These are phyloP conservation scores for Crithidia expoeki DNA, from an alignment of 208 protist genomes.

Conservation along the genomic window DNA sequence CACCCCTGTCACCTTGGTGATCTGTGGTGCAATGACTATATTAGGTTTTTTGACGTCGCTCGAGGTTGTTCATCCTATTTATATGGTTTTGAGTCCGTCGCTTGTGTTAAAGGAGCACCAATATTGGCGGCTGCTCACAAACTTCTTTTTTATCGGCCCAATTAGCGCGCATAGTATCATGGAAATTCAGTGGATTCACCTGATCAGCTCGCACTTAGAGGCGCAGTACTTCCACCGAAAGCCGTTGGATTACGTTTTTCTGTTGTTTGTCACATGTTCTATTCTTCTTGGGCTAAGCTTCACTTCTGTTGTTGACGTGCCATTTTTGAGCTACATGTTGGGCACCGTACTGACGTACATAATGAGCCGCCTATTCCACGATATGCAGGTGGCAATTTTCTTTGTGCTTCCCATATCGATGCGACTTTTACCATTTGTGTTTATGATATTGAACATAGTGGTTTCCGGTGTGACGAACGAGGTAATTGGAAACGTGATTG, in stretches of 20 bases:
- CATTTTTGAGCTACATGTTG: conserved; percentile 64
- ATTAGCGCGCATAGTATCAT: conserved; percentile 60
- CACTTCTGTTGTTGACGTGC: conserved; percentile 48
- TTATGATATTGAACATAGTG: conserved; percentile 41
- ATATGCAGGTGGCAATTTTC: conserved; percentile 63
- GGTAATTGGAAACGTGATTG: conserved; percentile 59
- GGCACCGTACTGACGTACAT: conserved; percentile 73
- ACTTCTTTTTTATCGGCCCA: conserved; percentile 71
- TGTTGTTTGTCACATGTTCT: conserved; percentile 46
- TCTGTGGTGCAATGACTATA: conserved; percentile 42
- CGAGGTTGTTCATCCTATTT: conserved; percentile 67
- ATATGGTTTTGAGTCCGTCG: conserved; percentile 71
- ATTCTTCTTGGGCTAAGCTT: conserved; percentile 60
- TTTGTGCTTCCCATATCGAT: conserved; percentile 56
- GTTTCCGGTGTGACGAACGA: conserved; percentile 38
- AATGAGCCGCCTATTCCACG: conserved; percentile 60
- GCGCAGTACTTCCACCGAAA: conserved; percentile 69
- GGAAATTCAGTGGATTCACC: conserved; percentile 70
- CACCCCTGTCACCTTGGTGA: conserved; percentile 28
- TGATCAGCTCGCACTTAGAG: conserved; percentile 63
- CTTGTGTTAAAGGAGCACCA: conserved; percentile 79
- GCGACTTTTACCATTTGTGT: conserved; percentile 62
- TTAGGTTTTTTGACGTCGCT: conserved; percentile 45
- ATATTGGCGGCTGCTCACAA: conserved; percentile 84
- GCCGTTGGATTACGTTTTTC: conserved; percentile 69